Conservation (phyloP, 2,329 filamentous ascomycete species). For the Ophiostoma novo-ulmi region DNA sequence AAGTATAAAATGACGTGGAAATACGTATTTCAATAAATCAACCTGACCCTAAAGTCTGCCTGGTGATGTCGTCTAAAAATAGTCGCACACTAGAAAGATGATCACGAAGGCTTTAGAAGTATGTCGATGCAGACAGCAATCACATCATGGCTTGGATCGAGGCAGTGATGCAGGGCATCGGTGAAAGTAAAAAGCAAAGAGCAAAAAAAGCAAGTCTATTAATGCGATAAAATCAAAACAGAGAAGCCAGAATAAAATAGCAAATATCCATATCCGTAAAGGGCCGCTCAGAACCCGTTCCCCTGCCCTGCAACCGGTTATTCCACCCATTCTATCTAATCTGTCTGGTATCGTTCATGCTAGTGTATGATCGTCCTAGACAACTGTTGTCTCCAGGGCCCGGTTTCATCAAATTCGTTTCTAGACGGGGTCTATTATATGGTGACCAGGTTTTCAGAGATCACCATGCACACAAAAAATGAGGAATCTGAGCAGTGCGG, state of each 20-base stretch:
- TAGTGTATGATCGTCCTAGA: slow-evolving; percentile 1
- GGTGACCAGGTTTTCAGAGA: background rate
- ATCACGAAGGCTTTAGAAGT: no score
- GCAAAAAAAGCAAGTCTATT: background rate
- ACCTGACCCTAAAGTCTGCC: background rate
- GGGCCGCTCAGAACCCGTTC: no score
- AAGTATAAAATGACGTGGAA: background rate
- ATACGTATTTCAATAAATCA: background rate
- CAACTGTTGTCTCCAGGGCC: background rate
- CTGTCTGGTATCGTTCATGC: background rate
- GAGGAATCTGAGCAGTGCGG: background rate
- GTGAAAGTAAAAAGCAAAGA: background rate
- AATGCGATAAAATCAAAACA: background rate
- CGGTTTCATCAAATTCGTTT: slow-evolving; percentile 6
- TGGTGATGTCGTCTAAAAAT: background rate
- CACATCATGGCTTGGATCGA: background rate
- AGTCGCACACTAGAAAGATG: background rate
- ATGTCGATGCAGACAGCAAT: background rate
- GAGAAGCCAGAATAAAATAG: background rate
- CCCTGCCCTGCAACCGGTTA: background rate
- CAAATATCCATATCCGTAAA: background rate
- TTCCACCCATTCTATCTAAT: background rate
- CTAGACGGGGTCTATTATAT: background rate
- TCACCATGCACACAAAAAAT: background rate
- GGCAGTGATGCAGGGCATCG: background rate